A percentile compares a stretch with the other conserved stretches of the same genome.
Evolutionary conservation across 495 filamentous ascomycete species (phyloP).

Genomic region (Penicillium nucicola): DNA sequence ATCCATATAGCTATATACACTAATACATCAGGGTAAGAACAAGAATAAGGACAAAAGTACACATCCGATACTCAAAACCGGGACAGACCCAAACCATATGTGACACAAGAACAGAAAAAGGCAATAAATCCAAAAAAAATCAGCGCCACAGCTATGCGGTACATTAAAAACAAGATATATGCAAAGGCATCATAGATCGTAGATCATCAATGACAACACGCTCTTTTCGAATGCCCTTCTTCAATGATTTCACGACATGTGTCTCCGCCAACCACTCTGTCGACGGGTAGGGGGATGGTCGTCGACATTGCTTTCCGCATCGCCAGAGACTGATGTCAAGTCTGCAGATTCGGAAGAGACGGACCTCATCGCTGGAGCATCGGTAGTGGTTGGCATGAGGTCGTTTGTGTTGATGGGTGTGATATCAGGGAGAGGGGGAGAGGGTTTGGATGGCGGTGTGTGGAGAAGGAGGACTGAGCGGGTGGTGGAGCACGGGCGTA

Average conservation of each 20-base stretch:
- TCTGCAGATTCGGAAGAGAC: slow-evolving; percentile 19
- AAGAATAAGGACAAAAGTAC: slow-evolving; percentile 5
- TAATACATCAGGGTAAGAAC: slow-evolving; percentile 7
- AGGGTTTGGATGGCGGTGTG: slow-evolving; percentile 26
- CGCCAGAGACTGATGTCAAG: slow-evolving; percentile 17
- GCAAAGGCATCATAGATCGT: too few relatives aligned
- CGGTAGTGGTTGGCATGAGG: neutral
- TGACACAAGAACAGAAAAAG: neutral
- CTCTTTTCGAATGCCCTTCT: slow-evolving; percentile 7
- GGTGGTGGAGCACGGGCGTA: slow-evolving; percentile 19
- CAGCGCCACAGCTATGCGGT: neutral
- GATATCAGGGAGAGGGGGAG: slow-evolving; percentile 30
- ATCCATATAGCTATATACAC: slow-evolving; percentile 25
- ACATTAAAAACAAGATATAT: neutral
- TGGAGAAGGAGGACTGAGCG: slow-evolving; percentile 25
- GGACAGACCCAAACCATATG: neutral
- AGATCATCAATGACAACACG: neutral
- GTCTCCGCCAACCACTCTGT: slow-evolving; percentile 35
- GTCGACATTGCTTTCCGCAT: slow-evolving; percentile 2
- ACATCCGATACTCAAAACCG: neutral
- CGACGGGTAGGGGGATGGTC: slow-evolving; percentile 15
- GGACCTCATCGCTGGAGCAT: slow-evolving; percentile 11
- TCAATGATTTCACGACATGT: slow-evolving; percentile 23
- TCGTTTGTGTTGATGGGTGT: slow-evolving; percentile 3
- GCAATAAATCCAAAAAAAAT: neutral